Base-by-base conservation (phyloP, 2,329 filamentous ascomycete species). In the Aspergillus terreus region DNA sequence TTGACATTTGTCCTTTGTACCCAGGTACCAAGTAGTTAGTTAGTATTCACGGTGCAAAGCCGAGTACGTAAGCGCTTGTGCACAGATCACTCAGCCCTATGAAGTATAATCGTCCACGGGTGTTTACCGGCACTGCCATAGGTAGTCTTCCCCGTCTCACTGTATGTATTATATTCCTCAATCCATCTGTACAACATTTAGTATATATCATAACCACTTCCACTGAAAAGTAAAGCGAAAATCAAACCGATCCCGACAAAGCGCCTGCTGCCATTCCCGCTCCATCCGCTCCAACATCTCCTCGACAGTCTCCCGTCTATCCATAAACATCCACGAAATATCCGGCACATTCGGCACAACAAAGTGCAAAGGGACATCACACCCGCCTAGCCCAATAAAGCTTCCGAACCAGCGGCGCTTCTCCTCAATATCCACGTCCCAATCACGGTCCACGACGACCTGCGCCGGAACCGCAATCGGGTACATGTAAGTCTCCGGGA, bases 311-410 rank as follows among this genome's bases (percentile, higher is more conserved):
- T 58, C 54, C 9, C 44, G 38, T 19, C 32, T 42, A 15, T 33
- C 36, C 53, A 7, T 7, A 11, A 38, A 38, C 35, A 38, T 38
- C 15, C 35, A 38, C 15, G 14, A 38, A 4, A 38, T n/a, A 38
- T 38, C 35, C 35, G 14, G 35, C 35, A 38, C 14, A 38, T 35
- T n/a, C 33, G 33, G 33, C 33, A n/a, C 38, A 5, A 2, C 38
- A 19, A 10, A 3, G 9, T 41, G 40, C 35, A 32, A 48, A 5
- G 69, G 63, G 36, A 63, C 64, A 46, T 71, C 66, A 51, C 70
- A 71, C 9, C 66, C 72, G 33, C 58, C 47, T 17, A 76, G 52
- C 11, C 74, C 74, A 51, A 76, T 73, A 53, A 77, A 77, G 6
- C 65, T 56, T 1, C 74, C 74, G 41, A 74, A 72, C n/a, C 73